A percentile compares a stretch with the other conserved stretches of the same genome.
These are phyloP conservation scores for Sporothrix inflata DNA, from an alignment of 2,329 filamentous ascomycete genomes.

Conservation along the genomic window DNA sequence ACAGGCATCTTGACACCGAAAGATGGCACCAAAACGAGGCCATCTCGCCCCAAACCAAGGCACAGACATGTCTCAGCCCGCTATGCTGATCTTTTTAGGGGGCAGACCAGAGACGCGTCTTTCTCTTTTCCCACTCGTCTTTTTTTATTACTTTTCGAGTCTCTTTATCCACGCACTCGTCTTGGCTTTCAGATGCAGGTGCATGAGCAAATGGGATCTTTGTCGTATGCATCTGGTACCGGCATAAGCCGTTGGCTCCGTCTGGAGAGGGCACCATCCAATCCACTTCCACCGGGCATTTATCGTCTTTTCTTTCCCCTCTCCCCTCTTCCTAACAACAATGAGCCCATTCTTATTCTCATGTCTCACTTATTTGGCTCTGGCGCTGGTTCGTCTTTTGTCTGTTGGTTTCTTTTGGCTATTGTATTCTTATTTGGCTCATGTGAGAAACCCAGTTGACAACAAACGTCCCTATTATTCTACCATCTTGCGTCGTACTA, in stretches of 20 bases:
- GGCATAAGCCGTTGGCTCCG: background rate
- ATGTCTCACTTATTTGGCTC: constrained; percentile 17
- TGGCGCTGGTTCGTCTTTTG: background rate
- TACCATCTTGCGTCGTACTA: background rate
- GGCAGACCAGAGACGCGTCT: background rate
- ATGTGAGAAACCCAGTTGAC: background rate
- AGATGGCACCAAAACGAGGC: too few species aligned
- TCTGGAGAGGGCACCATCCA: background rate
- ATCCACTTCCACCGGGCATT: background rate
- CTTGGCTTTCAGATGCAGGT: background rate
- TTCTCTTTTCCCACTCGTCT: background rate
- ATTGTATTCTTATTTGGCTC: background rate
- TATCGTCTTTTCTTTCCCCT: background rate
- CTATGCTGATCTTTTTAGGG: background rate
- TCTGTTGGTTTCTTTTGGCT: background rate
- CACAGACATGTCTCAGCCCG: constrained; percentile 20
- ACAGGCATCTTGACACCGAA: background rate
- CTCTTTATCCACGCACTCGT: background rate
- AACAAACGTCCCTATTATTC: background rate
- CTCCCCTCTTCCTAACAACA: background rate
- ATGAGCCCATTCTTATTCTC: background rate
- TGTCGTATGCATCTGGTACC: constrained; percentile 4
- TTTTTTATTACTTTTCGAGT: background rate
- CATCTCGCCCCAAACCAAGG: background rate
- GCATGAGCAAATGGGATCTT: background rate